phyloP scores from a whole-genome alignment of 2,329 filamentous ascomycete species.

The Claviceps digitariae region DNA sequence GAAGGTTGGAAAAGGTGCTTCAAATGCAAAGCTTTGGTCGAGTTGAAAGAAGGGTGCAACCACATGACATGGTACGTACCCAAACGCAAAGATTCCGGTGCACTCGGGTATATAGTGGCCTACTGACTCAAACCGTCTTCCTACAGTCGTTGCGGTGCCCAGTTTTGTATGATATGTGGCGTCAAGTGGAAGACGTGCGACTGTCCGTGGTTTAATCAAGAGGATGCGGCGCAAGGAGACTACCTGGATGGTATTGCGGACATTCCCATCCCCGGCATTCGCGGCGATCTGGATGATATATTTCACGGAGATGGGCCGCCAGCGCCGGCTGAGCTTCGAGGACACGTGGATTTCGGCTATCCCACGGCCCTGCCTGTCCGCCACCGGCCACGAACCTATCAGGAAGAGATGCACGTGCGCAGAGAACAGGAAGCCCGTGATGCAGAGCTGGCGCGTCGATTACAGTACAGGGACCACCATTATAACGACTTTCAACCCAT shows the following conservation, averaged over 20 bases:
- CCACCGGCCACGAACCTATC: constrained; percentile 21
- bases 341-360: constrained; percentile 3
- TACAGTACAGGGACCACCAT: constrained; percentile 18
- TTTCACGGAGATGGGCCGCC: constrained; percentile 12
- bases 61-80: constrained; percentile 67
- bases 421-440: constrained; percentile 34
- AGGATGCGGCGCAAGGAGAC: constrained; percentile 37
- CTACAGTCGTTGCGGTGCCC: constrained; percentile 56
- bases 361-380: constrained; percentile 12
- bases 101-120: neutral
- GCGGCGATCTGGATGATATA: constrained; percentile 11
- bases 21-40: constrained; percentile 59
- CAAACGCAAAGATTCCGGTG: no score
- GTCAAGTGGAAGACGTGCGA: constrained; percentile 71
- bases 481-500: constrained; percentile 25
- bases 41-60: constrained; percentile 72
- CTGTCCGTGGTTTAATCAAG: constrained; percentile 67
- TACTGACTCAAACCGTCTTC: neutral
- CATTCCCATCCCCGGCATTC: constrained; percentile 24
- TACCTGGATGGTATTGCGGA: constrained; percentile 36
- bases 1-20: constrained; percentile 66
- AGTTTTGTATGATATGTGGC: constrained; percentile 83
- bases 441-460: constrained; percentile 18
- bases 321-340: constrained; percentile 18
- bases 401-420: constrained; percentile 19